Evolutionary conservation across 352 stramenopile species (phyloP), one percentile per base, ranked within the genome.

Genomic region (Pythium apleroticum): DNA sequence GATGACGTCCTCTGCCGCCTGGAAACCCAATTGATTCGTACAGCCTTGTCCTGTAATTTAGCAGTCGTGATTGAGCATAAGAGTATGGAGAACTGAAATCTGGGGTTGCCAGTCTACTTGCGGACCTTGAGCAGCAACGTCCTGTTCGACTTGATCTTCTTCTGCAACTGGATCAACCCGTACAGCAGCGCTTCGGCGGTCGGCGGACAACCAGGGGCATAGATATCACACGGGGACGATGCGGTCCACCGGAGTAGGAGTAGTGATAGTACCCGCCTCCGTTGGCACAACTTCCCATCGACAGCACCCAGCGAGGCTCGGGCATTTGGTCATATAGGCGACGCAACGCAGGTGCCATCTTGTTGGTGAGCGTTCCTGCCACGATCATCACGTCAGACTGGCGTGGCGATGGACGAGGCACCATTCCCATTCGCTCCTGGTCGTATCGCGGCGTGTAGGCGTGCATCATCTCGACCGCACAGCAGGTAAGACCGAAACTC

Each of bases 321-420:
- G 98, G 97, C 97, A 99, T 99, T 80, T 99, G 97, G 83, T 99
- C 98, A 84, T 99, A 99, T 35, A 99, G 86, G 48, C 88, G 86
- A 48, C 97, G 88, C 11, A 99, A 84, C 11, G 97, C 98, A 0
- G 98, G 98, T n/a, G 97, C 97, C 97, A 99, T 99, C 78, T 99
- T 99, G 88, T 99, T 99, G 63, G 97, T 99, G 24, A 99, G 76
- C 24, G 97, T 99, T 6, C 98, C 97, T 15, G 98, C 96, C 17
- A 99, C 97, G 84, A 99, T 98, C 98, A 99, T 99, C 7, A 99
- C 96, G 81, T 99, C 98, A 7, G 95, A 98, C 75, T 98, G 94
- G 67, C 95, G 89, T 11, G 91, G 91, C 46, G 84, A 94, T 0
- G 97, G 97, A 70, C 98, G 96, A 72, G 99, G 99, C 15, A 99